Evolutionary conservation across 2,329 filamentous ascomycete genomes (phyloP).

Genomic region (Furcasterigmium furcatum): DNA sequence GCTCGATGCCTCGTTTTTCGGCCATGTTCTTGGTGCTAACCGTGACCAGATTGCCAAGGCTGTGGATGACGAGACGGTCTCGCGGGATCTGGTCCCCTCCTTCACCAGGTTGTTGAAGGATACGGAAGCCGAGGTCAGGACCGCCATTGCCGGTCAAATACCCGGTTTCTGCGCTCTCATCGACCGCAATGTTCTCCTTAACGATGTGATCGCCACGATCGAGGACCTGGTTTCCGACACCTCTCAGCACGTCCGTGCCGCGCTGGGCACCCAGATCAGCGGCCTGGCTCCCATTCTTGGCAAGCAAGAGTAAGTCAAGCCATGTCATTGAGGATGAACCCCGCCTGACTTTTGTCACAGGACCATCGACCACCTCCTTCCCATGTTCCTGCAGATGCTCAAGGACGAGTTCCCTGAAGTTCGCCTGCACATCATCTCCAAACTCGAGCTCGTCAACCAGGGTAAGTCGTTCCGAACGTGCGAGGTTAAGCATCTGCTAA

Average conservation of each 20-base stretch:
- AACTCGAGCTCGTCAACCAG: conserved; percentile 96
- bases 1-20: background rate
- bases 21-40: background rate
- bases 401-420: conserved; percentile 99
- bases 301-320: conserved; percentile 84
- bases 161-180: conserved; percentile 93
- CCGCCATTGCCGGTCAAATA: conserved; percentile 95
- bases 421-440: conserved; percentile 98
- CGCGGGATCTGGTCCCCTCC: conserved; percentile 87
- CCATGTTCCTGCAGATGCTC: conserved; percentile 99
- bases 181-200: conserved; percentile 81
- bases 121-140: conserved; percentile 95
- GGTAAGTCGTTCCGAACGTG: conserved; percentile 47
- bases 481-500: background rate
- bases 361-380: conserved; percentile 92
- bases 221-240: conserved; percentile 95
- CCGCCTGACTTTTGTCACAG: conserved; percentile 36
- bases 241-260: conserved; percentile 94
- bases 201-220: conserved; percentile 94
- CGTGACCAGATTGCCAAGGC: conserved; percentile 85
- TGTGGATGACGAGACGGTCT: conserved; percentile 94
- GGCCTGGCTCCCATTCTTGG: conserved; percentile 94
- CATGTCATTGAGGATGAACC: background rate
- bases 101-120: conserved; percentile 98
- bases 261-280: conserved; percentile 94